A percentile compares a stretch with the other conserved stretches of the same genome.
These are phyloP conservation scores for Corinectria fuckeliana DNA, from an alignment of 2,329 filamentous ascomycete genomes.

Conservation along the genomic window DNA sequence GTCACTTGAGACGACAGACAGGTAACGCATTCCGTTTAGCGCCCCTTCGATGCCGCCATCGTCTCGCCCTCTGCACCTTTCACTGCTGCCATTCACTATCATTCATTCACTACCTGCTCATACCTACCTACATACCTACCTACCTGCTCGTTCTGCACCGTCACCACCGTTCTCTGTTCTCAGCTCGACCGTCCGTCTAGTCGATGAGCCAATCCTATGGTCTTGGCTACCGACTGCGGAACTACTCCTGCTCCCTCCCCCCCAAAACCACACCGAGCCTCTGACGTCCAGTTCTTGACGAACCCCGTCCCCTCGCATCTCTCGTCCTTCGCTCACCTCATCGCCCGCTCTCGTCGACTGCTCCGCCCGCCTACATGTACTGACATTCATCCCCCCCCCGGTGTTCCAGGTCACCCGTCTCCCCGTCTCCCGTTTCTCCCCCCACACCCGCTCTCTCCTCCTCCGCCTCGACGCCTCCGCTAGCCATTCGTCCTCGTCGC, in stretches of 20 bases:
- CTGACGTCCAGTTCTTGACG: not conserved
- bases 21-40: slow-evolving; percentile 39
- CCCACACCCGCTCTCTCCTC: slow-evolving; percentile 28
- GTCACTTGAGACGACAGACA: slow-evolving; percentile 26
- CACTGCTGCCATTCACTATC: too few relatives aligned
- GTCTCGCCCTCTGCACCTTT: slow-evolving; percentile 30
- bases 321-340: not conserved
- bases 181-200: not conserved
- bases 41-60: slow-evolving; percentile 38
- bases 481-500: slow-evolving; percentile 21
- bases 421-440: slow-evolving; percentile 18
- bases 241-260: slow-evolving; percentile 21
- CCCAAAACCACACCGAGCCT: slow-evolving; percentile 6
- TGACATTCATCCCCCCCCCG: slow-evolving; percentile 29
- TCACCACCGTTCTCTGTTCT: slow-evolving; percentile 29
- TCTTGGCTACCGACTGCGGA: not conserved
- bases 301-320: not conserved
- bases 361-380: slow-evolving; percentile 31
- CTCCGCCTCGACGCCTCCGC: slow-evolving; percentile 27
- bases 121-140: too few relatives aligned
- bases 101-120: too few relatives aligned
- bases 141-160: slow-evolving; percentile 32
- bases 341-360: slow-evolving; percentile 10
- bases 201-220: too few relatives aligned
- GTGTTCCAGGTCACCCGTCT: slow-evolving; percentile 24